Evolutionary conservation across 2,329 filamentous ascomycete genomes (phyloP), one percentile per base, ranked within the genome.

Genomic region (Xylaria sp.): DNA sequence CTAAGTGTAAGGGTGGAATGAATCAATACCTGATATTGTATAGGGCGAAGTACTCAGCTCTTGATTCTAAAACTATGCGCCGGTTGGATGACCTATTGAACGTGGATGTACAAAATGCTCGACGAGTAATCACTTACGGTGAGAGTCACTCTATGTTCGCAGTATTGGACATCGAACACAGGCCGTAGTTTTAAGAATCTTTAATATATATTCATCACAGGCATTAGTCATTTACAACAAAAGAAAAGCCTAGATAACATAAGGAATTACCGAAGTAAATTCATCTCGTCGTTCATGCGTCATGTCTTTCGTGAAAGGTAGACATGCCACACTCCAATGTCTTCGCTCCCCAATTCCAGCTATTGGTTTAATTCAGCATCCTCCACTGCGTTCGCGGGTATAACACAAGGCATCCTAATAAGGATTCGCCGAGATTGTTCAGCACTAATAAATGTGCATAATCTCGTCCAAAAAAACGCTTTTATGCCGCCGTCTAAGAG

Each of bases 211-310:
- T 10, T 60, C 33, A 60, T n/a, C 2, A 49, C 20, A 26, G 17
- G 23, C n/a, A 13, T 28, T 7, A 51, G 44, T 60, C 44, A 66
- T 28, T 23, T 54, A n/a, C 26, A 42, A 59, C 9, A 46, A 23
- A 36, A 15, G 44, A 23, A 36, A 20, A 44, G 7, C 33, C 7
- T 17, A 56, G 20, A 2, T 48, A 57, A 20, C 42, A 46, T 13
- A 20, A 58, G 4, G 31, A 57, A 44, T 58, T 63, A 11, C 23
- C 31, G n/a, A 65, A 57, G 66, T 77, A 69, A 74, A 75, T 72
- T 74, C 75, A 75, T 77, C 72, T 77, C 75, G 67, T 79, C 76
- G 78, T 77, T 77, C 77, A 76, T 78, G 70, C 72, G 73, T 77
- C 57, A 67, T 66, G 53, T 66, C 72, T 68, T 70, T 78, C 74